A percentile compares a stretch with the other conserved stretches of the same genome.
These are phyloP conservation scores for Corylus americana DNA, from an alignment of 306 rosid species.

Conservation along the genomic window DNA sequence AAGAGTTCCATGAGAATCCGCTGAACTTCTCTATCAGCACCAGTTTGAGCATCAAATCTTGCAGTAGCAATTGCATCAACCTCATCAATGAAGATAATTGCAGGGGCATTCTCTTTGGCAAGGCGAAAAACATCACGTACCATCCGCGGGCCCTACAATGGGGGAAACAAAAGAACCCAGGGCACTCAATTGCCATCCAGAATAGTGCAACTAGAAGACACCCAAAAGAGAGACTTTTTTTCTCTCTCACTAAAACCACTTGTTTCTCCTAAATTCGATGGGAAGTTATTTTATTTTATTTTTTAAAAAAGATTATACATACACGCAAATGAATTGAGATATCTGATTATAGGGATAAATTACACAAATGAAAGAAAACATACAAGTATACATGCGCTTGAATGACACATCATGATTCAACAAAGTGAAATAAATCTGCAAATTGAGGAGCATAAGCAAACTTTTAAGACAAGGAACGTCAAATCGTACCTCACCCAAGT, in stretches of 20 bases:
- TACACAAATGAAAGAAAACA: not conserved
- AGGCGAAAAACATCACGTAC: slow-evolving; percentile 99
- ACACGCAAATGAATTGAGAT: not conserved
- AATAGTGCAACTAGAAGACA: not conserved
- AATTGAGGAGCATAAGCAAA: not conserved
- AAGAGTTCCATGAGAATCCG: slow-evolving; percentile 99
- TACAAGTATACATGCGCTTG: not conserved
- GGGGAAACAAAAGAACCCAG: not conserved
- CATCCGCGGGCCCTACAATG: slow-evolving; percentile 84
- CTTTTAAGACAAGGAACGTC: not conserved
- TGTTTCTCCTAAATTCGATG: not conserved
- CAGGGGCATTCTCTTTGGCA: slow-evolving; percentile 99
- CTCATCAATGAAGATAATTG: slow-evolving; percentile 97
- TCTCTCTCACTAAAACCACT: not conserved
- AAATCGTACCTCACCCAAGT: slow-evolving; percentile 90
- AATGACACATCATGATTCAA: not conserved
- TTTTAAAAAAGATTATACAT: not conserved
- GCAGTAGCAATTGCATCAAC: slow-evolving; percentile 99
- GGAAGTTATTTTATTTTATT: not conserved
- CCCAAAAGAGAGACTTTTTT: not conserved
- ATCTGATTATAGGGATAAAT: not conserved
- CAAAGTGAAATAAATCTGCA: not conserved
- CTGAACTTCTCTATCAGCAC: slow-evolving; percentile 99
- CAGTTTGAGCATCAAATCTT: slow-evolving; percentile 99
- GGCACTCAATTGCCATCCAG: not conserved